Conservation (phyloP, 2,329 filamentous ascomycete species). For the Akanthomyces dipterigenus region DNA sequence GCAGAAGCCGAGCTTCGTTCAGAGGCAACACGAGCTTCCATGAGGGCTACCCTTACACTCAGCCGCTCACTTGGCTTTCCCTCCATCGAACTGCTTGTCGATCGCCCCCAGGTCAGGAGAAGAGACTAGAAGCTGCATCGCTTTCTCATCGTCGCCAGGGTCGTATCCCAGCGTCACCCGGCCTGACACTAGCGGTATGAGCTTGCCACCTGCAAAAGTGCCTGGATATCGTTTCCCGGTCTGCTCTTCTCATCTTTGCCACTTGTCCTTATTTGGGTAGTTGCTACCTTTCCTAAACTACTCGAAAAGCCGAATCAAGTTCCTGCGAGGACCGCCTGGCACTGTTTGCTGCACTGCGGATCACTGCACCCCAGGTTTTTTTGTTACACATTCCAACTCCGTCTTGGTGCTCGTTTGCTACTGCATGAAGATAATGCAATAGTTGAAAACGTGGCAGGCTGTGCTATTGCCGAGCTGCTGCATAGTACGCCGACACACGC, state of each 20-base stretch:
- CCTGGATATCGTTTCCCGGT: neutral
- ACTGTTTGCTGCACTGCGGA: neutral
- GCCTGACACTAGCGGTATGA: neutral
- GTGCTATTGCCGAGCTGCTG: neutral
- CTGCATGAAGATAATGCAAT: neutral
- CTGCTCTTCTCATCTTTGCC: neutral
- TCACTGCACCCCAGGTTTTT: constrained; percentile 11
- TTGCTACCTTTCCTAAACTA: neutral
- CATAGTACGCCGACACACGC: neutral
- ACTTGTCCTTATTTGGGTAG: neutral
- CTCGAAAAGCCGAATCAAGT: no score
- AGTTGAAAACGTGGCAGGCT: neutral
- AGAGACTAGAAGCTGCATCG: neutral
- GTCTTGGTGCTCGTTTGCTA: neutral
- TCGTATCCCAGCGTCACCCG: neutral
- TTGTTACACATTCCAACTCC: neutral
- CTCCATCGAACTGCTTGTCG: neutral
- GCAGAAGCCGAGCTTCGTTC: neutral
- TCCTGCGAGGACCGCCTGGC: no score
- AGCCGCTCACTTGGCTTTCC: no score
- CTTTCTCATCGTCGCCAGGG: neutral
- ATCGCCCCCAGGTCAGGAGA: neutral
- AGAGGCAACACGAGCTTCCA: neutral
- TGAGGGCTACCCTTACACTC: neutral
- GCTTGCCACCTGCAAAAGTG: neutral